Evolutionary conservation across 345 rosid genomes (phyloP).

Genomic region (Syzygium oleosum): DNA sequence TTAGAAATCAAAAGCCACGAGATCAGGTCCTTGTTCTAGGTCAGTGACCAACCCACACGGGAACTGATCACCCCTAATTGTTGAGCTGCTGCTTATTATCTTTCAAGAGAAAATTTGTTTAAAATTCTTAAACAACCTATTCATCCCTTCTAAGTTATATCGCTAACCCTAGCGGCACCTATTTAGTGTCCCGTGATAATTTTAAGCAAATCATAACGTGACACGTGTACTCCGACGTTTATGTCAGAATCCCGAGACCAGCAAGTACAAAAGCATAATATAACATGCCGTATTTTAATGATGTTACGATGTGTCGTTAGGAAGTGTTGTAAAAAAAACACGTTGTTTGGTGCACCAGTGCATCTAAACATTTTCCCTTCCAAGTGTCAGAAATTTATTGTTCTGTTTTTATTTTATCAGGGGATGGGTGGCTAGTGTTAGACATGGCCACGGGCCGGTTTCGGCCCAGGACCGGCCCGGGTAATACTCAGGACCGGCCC

Average conservation of each 20-base stretch:
- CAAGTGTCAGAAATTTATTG: too few relatives aligned
- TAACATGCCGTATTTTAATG: not conserved
- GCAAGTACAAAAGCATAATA: not conserved
- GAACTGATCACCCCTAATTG: too few relatives aligned
- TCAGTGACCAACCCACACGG: rapidly evolving
- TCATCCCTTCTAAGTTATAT: rapidly evolving
- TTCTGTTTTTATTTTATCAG: too few relatives aligned
- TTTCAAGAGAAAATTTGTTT: rapidly evolving
- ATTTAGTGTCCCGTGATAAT: not conserved
- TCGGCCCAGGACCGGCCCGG: too few relatives aligned
- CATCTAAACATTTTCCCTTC: not conserved
- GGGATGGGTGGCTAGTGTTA: too few relatives aligned
- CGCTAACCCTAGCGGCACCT: rapidly evolving
- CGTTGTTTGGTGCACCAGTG: not conserved
- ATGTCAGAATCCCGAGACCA: not conserved
- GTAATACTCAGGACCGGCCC: too few relatives aligned
- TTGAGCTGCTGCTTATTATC: not conserved
- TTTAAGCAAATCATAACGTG: not conserved
- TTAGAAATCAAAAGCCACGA: too few relatives aligned
- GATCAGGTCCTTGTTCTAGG: rapidly evolving
- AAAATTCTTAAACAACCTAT: not conserved
- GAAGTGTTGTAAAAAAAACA: not conserved
- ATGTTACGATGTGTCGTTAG: not conserved
- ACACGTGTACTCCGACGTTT: not conserved
- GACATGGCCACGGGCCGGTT: too few relatives aligned